Conservation (phyloP, 1,284 basidiomycete species). For the Coniferiporia weirii region DNA sequence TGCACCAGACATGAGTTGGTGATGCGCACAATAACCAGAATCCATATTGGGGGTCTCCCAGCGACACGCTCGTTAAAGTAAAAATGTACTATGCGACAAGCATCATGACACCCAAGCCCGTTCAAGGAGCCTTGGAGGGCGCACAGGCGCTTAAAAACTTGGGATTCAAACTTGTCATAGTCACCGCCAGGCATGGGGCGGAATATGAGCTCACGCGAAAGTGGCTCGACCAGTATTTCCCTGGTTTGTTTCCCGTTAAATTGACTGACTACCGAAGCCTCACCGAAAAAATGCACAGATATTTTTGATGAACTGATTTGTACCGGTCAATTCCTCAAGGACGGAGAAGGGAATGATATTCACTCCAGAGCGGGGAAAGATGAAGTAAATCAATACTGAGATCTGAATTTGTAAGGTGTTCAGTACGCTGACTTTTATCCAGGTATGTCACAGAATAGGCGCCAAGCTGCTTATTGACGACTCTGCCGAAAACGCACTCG, state of each 20-base stretch:
- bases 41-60: slow-evolving; percentile 65
- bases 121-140: slow-evolving; percentile 63
- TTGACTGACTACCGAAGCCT: neutral
- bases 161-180: slow-evolving; percentile 66
- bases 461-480: slow-evolving; percentile 73
- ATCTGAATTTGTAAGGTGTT: too few relatives aligned
- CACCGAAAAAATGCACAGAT: slow-evolving; percentile 27
- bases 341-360: slow-evolving; percentile 42
- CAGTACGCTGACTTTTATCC: neutral
- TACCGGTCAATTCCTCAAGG: slow-evolving; percentile 61
- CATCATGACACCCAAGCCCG: slow-evolving; percentile 48
- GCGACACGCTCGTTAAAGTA: slow-evolving; percentile 57
- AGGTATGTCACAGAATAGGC: slow-evolving; percentile 61
- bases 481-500: slow-evolving; percentile 70
- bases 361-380: slow-evolving; percentile 64
- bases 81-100: slow-evolving; percentile 53
- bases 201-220: slow-evolving; percentile 56
- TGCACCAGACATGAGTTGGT: neutral
- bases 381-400: slow-evolving; percentile 41
- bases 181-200: slow-evolving; percentile 65
- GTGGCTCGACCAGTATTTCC: slow-evolving; percentile 65
- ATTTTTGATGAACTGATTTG: slow-evolving; percentile 68
- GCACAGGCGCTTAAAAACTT: slow-evolving; percentile 49
- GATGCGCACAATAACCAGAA: slow-evolving; percentile 37
- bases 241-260: slow-evolving; percentile 34